Evolutionary conservation across 345 rosid genomes (phyloP), one percentile per base, ranked within the genome.

Genomic region (Erodium maritimum): DNA sequence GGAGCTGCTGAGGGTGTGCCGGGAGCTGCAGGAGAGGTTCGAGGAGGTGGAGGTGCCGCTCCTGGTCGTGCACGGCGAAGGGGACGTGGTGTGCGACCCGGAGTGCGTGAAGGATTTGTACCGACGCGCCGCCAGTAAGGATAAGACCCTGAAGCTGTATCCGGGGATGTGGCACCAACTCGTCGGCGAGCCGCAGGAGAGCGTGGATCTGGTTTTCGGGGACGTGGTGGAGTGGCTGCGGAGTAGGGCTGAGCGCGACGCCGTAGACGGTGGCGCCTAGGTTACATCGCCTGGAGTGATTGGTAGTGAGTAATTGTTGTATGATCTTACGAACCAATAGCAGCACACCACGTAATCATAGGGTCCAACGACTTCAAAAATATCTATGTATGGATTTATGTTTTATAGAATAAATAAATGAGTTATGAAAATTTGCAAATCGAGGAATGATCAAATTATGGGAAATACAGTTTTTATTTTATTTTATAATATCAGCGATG

Each of bases 141-240:
- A 93, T 56, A 93, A 85, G 73, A 87, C 97, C 9, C 56, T 87
- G 17, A 82, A 69, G 71, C 70, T 93, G 22, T 79, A 87, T 25
- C 88, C 91, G 0, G 90, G 77, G 37, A 76, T 93, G 99, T 79
- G 94, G 94, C 99, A 93, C 73, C 99, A 85, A 81, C 50, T 93
- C 61, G 59, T 81, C 1, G 99, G 99, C 0, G 99, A 93, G 71
- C 65, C 91, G 5, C 86, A 80, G 63, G 91, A 89, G 64, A 46
- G 59, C 23, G 91, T 87, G 0, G 85, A 93, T 58, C 52, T 76
- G 59, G 91, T 83, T 29, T 87, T 76, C 54, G 82, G 88, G n/a
- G 94, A 93, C 25, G 59, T 85, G 62, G 52, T 81, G 56, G 85
- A 76, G 55, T 93, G 99, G 99, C 81, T 93, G 18, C 61, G 48